These are phyloP conservation scores for Jaltomata sinuosa DNA, from an alignment of 257 asterid species.

Conservation along the genomic window DNA sequence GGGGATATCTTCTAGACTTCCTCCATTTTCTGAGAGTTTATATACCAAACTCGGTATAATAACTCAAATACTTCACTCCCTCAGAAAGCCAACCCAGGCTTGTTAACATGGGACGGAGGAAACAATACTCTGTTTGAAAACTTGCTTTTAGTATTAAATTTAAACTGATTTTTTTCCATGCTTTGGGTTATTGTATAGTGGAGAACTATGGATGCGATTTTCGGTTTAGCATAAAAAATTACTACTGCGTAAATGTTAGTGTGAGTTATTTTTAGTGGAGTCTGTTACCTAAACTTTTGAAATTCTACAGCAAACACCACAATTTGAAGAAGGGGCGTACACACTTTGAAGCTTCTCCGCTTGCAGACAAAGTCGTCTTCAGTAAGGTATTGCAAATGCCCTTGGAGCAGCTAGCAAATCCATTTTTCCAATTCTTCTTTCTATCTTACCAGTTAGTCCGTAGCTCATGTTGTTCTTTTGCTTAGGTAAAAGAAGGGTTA, in stretches of 20 bases:
- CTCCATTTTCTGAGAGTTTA: neutral
- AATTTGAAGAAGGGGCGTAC: slow-evolving; percentile 63
- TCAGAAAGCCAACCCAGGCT: neutral
- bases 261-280: neutral
- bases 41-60: neutral
- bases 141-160: neutral
- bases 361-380: slow-evolving; percentile 79
- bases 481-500: slow-evolving; percentile 82
- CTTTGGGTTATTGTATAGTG: neutral
- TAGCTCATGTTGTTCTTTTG: slow-evolving; percentile 3
- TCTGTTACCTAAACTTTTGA: neutral
- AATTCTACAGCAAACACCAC: slow-evolving; percentile 53
- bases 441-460: neutral
- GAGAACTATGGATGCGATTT: neutral
- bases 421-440: slow-evolving; percentile 1
- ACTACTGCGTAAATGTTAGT: neutral
- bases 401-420: neutral
- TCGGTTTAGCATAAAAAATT: neutral
- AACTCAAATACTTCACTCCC: neutral
- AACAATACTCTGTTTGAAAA: neutral
- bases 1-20: neutral
- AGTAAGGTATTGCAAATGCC: slow-evolving; percentile 48
- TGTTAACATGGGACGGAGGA: neutral
- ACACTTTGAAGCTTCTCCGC: slow-evolving; percentile 61
- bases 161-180: neutral